These are phyloP conservation scores for Juncus effusus DNA, from an alignment of 176 grass and related monocot genomes.

Conservation along the genomic window DNA sequence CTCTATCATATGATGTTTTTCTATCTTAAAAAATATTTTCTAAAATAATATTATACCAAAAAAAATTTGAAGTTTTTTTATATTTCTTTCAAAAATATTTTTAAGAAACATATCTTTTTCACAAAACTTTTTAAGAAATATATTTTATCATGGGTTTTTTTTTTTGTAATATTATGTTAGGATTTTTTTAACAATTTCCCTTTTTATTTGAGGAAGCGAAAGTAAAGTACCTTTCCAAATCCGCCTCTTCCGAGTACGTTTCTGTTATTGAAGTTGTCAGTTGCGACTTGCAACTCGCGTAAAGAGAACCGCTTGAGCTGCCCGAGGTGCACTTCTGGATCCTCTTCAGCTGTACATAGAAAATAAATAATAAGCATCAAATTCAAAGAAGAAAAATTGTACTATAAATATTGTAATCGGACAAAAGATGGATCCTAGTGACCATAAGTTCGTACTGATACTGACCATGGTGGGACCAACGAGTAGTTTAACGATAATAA, in stretches of 20 bases:
- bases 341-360: conserved; percentile 68
- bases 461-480: background rate
- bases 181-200: background rate
- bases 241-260: conserved; percentile 81
- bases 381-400: background rate
- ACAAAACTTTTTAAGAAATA: background rate
- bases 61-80: background rate
- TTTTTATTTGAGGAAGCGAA: no score
- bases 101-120: background rate
- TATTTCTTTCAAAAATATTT: background rate
- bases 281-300: conserved; percentile 82
- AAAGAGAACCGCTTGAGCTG: conserved; percentile 84
- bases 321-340: conserved; percentile 87
- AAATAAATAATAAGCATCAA: background rate
- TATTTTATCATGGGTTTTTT: background rate
- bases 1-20: background rate
- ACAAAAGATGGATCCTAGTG: background rate
- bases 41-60: background rate
- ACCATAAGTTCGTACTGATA: background rate
- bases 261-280: conserved; percentile 74
- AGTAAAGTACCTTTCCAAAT: conserved; percentile 60
- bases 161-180: background rate
- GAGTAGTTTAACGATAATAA: background rate
- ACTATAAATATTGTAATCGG: background rate
- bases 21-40: background rate